Conservation (phyloP, 371 early-diverging fungal species). For the Lichtheimia ramosa region DNA sequence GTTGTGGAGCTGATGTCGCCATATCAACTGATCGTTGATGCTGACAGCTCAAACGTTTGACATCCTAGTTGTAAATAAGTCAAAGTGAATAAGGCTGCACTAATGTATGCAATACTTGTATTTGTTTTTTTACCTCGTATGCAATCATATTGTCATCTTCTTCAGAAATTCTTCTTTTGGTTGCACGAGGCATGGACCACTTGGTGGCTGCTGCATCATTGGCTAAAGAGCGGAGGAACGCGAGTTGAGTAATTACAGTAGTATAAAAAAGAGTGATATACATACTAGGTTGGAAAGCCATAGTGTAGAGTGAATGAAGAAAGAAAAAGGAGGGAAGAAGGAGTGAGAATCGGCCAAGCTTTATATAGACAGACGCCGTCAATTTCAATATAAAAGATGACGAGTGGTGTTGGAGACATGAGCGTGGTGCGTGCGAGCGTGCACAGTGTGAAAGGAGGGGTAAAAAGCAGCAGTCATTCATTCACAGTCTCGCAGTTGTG, state of each 20-base stretch:
- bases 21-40: neutral
- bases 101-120: neutral
- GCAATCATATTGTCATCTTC: conserved; percentile 13
- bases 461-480: too few species aligned
- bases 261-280: neutral
- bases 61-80: neutral
- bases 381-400: neutral
- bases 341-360: neutral
- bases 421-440: too few species aligned
- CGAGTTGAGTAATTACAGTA: neutral
- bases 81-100: neutral
- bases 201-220: neutral
- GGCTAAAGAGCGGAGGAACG: neutral
- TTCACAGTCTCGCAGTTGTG: too few species aligned
- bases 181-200: conserved; percentile 2
- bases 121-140: conserved; percentile 1
- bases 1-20: neutral
- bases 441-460: too few species aligned
- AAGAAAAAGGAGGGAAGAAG: neutral
- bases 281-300: conserved; percentile 24
- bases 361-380: conserved; percentile 6
- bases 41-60: conserved; percentile 5
- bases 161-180: conserved; percentile 30
- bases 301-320: neutral
- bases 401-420: too few species aligned